Conservation (phyloP, 345 rosid species). For the Boechera divaricarpa region DNA sequence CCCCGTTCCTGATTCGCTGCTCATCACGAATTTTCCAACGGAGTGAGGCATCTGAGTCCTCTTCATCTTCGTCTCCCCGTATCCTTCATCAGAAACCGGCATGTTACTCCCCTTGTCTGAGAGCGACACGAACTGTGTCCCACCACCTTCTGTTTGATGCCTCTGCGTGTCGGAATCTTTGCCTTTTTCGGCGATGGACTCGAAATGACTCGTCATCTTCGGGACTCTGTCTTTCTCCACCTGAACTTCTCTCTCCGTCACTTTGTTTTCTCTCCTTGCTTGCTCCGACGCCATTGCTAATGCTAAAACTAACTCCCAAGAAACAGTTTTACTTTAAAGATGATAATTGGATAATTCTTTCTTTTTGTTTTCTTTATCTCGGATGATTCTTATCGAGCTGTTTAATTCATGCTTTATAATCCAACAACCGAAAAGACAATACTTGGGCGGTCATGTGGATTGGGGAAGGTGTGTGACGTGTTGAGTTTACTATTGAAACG, state of each 20-base stretch:
- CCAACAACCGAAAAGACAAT: not conserved
- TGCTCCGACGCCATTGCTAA: constrained; percentile 71
- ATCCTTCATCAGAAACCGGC: constrained; percentile 36
- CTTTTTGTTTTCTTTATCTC: not conserved
- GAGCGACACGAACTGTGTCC: constrained; percentile 47
- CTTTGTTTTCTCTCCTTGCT: constrained; percentile 53
- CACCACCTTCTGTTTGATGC: constrained; percentile 29
- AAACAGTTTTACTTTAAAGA: constrained; percentile 16
- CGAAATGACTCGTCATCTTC: constrained; percentile 65
- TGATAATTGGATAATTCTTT: not conserved
- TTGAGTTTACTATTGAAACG: constrained; percentile 38
- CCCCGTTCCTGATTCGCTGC: constrained; percentile 23
- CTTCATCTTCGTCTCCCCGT: constrained; percentile 37
- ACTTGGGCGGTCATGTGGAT: constrained; percentile 23
- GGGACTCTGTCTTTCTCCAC: constrained; percentile 70
- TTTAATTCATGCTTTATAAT: constrained; percentile 34
- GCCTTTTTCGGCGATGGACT: constrained; percentile 48
- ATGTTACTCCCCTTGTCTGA: constrained; percentile 33
- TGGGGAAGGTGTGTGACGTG: constrained; percentile 48
- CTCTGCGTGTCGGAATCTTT: constrained; percentile 9
- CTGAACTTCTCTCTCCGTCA: constrained; percentile 49
- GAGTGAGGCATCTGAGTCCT: constrained; percentile 32
- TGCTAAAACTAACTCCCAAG: not conserved
- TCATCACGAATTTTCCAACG: constrained; percentile 48
- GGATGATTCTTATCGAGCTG: constrained; percentile 20